Conservation (phyloP, 2,329 filamentous ascomycete species). For the Trichoderma brevicompactum region DNA sequence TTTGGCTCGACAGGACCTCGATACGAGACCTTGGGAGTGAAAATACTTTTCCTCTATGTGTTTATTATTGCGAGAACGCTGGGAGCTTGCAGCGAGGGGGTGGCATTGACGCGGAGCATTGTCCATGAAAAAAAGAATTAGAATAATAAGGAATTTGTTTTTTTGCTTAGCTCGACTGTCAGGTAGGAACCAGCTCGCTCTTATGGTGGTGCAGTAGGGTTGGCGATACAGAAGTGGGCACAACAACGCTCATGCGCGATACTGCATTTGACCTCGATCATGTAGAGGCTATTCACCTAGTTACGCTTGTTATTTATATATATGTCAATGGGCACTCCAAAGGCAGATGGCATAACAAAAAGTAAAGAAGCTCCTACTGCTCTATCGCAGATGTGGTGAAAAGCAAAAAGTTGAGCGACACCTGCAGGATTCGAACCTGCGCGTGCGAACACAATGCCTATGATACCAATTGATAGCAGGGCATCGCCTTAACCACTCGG, state of each 20-base stretch:
- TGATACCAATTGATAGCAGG: conserved; percentile 25
- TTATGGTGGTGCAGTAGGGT: background rate
- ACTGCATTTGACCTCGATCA: too few relatives aligned
- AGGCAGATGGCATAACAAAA: background rate
- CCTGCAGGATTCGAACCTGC: conserved; percentile 30
- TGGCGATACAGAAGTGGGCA: background rate
- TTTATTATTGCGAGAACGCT: conserved; percentile 12
- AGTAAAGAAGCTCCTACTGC: too few relatives aligned
- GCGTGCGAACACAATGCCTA: conserved; percentile 30
- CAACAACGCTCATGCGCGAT: background rate
- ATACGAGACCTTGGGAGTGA: conserved; percentile 14
- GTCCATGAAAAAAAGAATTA: conserved; percentile 11
- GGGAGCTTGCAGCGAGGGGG: background rate
- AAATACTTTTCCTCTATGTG: background rate
- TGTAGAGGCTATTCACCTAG: too few relatives aligned
- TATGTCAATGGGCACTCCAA: too few relatives aligned
- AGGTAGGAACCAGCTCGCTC: background rate
- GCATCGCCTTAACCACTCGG: conserved; percentile 30
- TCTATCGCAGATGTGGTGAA: background rate
- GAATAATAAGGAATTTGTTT: conserved; percentile 2
- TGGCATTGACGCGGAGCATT: conserved; percentile 9
- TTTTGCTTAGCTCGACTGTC: background rate
- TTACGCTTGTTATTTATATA: too few relatives aligned
- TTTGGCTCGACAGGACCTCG: conserved; percentile 19
- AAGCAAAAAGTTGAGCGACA: conserved; percentile 18